Evolutionary conservation across 495 filamentous ascomycete species (phyloP).

Genomic region (Apiosordaria backusii): DNA sequence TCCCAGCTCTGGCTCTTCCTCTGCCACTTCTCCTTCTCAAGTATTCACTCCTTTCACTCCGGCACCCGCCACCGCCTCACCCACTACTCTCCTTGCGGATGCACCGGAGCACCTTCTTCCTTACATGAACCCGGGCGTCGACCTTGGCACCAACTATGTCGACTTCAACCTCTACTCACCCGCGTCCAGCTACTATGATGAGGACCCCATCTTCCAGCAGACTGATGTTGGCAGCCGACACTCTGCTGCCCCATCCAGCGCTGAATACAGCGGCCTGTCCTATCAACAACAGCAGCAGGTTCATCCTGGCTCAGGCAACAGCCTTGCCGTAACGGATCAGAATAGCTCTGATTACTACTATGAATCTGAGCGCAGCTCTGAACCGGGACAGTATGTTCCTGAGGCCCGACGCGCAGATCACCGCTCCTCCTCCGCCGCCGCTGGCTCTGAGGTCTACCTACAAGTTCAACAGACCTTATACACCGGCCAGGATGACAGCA

Average conservation of each 20-base stretch:
- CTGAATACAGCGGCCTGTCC: neutral
- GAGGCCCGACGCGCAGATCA: neutral
- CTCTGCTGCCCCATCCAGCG: conserved; percentile 9
- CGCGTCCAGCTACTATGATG: conserved; percentile 41
- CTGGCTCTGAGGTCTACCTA: neutral
- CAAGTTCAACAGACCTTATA: neutral
- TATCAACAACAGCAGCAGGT: conserved; percentile 3
- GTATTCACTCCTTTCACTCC: conserved; percentile 33
- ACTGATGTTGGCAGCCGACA: conserved; percentile 17
- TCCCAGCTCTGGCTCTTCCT: conserved; percentile 35
- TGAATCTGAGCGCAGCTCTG: neutral
- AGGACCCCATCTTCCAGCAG: conserved; percentile 34
- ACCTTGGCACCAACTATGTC: conserved; percentile 43
- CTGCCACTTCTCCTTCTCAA: conserved; percentile 37
- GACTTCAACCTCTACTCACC: conserved; percentile 53
- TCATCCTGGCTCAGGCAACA: neutral
- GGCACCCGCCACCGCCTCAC: conserved; percentile 15
- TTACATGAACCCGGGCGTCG: conserved; percentile 39
- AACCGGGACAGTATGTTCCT: conserved; percentile 2
- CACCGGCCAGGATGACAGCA: conserved; percentile 11
- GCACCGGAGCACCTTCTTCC: conserved; percentile 30
- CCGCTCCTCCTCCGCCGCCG: neutral
- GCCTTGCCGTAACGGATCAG: neutral
- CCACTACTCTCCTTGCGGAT: conserved; percentile 13
- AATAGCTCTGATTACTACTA: conserved; percentile 2